Evolutionary conservation across 176 grass and related monocot species (phyloP).

Genomic region (Areca catechu): DNA sequence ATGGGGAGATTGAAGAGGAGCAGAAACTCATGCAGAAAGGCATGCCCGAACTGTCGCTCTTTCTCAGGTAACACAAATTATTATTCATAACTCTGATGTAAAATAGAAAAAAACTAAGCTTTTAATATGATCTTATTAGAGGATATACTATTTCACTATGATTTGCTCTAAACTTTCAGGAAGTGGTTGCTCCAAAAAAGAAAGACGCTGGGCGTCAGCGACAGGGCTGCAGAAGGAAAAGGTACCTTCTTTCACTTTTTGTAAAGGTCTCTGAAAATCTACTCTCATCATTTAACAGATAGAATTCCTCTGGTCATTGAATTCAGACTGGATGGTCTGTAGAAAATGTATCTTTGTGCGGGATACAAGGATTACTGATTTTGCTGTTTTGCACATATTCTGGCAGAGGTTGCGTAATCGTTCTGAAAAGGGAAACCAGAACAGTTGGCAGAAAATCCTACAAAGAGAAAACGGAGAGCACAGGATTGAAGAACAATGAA

Average conservation of each 20-base stretch:
- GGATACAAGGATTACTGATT: not conserved
- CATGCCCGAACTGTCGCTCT: conserved; percentile 74
- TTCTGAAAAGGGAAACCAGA: conserved; percentile 24
- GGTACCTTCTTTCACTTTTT: conserved; percentile 15
- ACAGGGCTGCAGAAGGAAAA: conserved; percentile 58
- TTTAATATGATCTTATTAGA: not conserved
- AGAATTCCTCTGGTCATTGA: no score
- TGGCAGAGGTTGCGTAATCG: conserved; percentile 36
- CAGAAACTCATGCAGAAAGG: conserved; percentile 81
- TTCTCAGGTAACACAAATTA: conserved; percentile 33
- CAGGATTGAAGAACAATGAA: conserved; percentile 14
- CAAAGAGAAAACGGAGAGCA: conserved; percentile 42
- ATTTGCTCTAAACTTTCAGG: conserved; percentile 36
- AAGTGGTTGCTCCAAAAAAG: conserved; percentile 27
- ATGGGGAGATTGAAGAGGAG: conserved; percentile 88
- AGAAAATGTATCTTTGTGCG: not conserved
- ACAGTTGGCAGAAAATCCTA: conserved; percentile 12
- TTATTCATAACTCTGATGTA: not conserved
- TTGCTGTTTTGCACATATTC: not conserved
- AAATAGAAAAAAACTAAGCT: not conserved
- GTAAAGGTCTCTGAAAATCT: not conserved
- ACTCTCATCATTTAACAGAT: not conserved
- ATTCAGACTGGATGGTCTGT: no score
- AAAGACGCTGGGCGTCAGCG: conserved; percentile 77
- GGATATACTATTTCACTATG: not conserved